These are phyloP conservation scores for Metschnikowia lachancei DNA, from an alignment of 805 yeast species.

Conservation along the genomic window DNA sequence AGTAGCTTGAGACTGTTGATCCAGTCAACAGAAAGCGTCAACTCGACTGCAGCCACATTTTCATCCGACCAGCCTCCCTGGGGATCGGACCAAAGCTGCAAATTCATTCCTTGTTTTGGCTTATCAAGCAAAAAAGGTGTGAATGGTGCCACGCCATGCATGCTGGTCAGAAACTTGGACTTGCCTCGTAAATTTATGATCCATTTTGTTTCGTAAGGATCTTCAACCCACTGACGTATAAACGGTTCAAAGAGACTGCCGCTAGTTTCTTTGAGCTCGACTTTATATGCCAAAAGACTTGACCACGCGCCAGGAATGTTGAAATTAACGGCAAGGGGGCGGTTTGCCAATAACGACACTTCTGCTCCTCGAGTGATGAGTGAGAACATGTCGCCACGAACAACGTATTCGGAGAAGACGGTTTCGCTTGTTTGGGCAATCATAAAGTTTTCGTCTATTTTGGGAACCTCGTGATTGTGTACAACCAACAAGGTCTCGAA, in stretches of 20 bases:
- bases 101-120: conserved; percentile 21
- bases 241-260: conserved; percentile 52
- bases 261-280: conserved; percentile 24
- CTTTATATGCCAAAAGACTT: conserved; percentile 54
- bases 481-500: conserved; percentile 51
- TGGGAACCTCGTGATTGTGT: conserved; percentile 29
- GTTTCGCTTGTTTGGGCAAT: conserved; percentile 35
- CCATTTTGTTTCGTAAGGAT: conserved; percentile 79
- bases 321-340: conserved; percentile 47
- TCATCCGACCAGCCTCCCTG: conserved; percentile 20
- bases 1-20: conserved; percentile 62
- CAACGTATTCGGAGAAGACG: conserved; percentile 21
- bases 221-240: conserved; percentile 61
- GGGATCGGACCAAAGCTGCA: conserved; percentile 48
- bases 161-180: conserved; percentile 27
- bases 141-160: conserved; percentile 70
- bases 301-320: conserved; percentile 59
- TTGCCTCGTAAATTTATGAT: conserved; percentile 50
- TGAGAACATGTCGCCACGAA: conserved; percentile 34
- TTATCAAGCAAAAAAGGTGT: conserved; percentile 47
- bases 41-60: conserved; percentile 30
- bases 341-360: conserved; percentile 40
- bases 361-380: conserved; percentile 40
- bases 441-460: conserved; percentile 27
- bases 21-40: conserved; percentile 50